Percentiles rank a stretch among this genome's conserved stretches.
These are phyloP conservation scores for Chlamydomonas eustigma DNA, from an alignment of 139 green algal genomes.

Conservation along the genomic window DNA sequence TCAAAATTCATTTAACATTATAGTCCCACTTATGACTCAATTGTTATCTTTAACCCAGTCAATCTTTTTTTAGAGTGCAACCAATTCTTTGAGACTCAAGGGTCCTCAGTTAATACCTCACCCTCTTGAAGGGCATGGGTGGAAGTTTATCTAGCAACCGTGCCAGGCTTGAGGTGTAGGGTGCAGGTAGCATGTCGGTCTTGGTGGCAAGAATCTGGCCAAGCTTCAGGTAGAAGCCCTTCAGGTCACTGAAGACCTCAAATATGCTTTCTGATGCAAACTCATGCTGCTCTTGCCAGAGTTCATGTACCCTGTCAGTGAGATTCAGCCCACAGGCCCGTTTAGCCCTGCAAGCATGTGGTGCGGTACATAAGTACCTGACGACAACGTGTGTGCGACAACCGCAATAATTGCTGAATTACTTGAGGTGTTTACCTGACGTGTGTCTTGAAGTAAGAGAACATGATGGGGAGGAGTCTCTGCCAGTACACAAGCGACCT, in stretches of 20 bases:
- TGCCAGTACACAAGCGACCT: slow-evolving; percentile 32
- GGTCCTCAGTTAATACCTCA: slow-evolving; percentile 15
- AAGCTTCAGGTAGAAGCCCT: slow-evolving; percentile 54
- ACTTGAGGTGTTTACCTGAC: neutral
- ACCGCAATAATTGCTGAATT: neutral
- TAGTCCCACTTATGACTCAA: too few species aligned
- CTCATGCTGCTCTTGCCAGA: slow-evolving; percentile 15
- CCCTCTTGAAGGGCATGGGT: slow-evolving; percentile 22
- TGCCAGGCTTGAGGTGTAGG: slow-evolving; percentile 40
- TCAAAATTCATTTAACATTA: too few species aligned
- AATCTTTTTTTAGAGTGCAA: too few species aligned
- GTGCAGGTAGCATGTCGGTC: slow-evolving; percentile 45
- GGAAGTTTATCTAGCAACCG: slow-evolving; percentile 39
- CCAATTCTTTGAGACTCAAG: too few species aligned
- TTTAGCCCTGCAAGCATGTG: neutral
- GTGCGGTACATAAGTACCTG: too few species aligned
- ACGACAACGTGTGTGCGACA: too few species aligned
- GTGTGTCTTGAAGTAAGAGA: neutral
- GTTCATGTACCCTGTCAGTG: neutral
- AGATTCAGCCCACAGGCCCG: neutral
- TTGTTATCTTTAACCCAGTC: too few species aligned
- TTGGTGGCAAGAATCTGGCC: slow-evolving; percentile 48
- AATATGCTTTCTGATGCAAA: neutral
- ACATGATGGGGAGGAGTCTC: neutral
- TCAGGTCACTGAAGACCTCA: neutral